Evolutionary conservation across 2,329 filamentous ascomycete species (phyloP).

Genomic region (Paecilomyces dactylethromorphus): DNA sequence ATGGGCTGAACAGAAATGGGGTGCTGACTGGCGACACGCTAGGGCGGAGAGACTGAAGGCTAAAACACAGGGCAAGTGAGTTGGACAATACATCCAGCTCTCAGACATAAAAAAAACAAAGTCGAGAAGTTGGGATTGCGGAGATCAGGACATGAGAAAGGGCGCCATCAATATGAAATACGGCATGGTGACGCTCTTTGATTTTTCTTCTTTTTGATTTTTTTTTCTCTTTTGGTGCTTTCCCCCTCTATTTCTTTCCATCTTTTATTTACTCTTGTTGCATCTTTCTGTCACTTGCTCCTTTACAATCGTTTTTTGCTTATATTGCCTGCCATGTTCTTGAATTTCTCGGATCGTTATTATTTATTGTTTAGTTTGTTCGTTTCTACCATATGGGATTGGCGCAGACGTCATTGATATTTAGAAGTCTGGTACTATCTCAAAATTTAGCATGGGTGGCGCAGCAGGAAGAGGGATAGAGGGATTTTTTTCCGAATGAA

Average conservation of each 20-base stretch:
- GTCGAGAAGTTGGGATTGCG: not conserved
- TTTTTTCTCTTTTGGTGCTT: not conserved
- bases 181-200: not conserved
- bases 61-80: not conserved
- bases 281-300: not conserved
- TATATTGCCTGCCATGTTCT: not conserved
- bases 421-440: conserved; percentile 10
- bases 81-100: too few relatives aligned
- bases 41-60: conserved; percentile 8
- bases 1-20: conserved; percentile 18
- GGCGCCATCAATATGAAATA: not conserved
- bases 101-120: not conserved
- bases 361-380: not conserved
- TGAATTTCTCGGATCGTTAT: not conserved
- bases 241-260: not conserved
- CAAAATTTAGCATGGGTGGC: not conserved
- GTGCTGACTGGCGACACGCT: conserved; percentile 19
- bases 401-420: not conserved
- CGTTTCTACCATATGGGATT: not conserved
- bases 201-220: not conserved
- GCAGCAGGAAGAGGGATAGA: not conserved
- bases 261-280: not conserved
- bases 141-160: not conserved
- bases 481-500: not conserved
- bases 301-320: not conserved